Percentiles rank a stretch among this genome's conserved stretches.
Conservation (phyloP, 2,329 filamentous ascomycete genomes). For the Phoma sp. region DNA sequence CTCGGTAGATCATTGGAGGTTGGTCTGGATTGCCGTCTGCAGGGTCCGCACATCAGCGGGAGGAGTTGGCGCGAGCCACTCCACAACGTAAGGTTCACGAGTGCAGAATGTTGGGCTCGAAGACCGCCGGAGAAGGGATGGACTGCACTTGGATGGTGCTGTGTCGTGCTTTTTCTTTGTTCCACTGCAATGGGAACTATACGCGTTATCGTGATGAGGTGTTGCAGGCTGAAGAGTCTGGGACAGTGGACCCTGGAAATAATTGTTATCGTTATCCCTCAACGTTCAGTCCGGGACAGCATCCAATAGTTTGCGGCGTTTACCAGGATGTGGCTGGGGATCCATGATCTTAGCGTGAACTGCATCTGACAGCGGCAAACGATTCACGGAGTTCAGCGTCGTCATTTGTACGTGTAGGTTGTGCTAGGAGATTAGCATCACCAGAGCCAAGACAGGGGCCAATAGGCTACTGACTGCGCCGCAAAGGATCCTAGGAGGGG, state of each 20-base stretch:
- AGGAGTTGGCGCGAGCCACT: constrained; percentile 10
- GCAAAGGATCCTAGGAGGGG: not conserved
- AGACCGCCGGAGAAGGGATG: not conserved
- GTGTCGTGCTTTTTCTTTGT: not conserved
- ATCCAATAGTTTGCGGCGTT: not conserved
- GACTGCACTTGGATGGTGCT: not conserved
- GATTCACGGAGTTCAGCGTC: not conserved
- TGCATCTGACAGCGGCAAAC: not conserved
- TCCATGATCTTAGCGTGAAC: constrained; percentile 1
- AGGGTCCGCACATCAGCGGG: constrained; percentile 15
- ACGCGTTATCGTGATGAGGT: not conserved
- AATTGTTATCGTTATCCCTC: not conserved
- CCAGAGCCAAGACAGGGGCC: not conserved
- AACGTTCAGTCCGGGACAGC: not conserved
- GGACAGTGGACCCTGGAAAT: not conserved
- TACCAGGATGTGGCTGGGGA: not conserved
- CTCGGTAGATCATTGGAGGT: not conserved
- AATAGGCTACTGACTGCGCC: not conserved
- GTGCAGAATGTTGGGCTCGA: not conserved
- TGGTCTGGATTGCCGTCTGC: constrained; percentile 19
- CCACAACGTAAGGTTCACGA: constrained; percentile 1
- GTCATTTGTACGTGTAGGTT: constrained; percentile 11
- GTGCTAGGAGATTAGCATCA: not conserved
- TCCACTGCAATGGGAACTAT: not conserved
- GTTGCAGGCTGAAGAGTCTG: not conserved